These are phyloP conservation scores for Lupinus albus DNA, from an alignment of 306 rosid genomes.

Conservation along the genomic window DNA sequence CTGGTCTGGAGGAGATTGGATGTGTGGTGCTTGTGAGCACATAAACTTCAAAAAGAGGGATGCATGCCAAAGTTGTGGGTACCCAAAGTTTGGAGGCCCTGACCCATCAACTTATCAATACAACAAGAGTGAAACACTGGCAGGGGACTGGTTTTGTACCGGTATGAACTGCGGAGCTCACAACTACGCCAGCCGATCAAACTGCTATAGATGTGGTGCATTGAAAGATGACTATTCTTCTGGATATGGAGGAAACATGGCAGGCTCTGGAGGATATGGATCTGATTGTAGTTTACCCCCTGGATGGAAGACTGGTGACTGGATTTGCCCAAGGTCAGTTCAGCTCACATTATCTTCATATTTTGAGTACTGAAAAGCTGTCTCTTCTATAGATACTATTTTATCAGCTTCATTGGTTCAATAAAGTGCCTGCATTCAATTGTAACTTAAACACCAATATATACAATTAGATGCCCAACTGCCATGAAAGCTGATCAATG, in stretches of 20 bases:
- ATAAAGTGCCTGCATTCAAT: slow-evolving; percentile 24
- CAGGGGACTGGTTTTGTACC: slow-evolving; percentile 94
- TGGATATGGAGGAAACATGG: slow-evolving; percentile 50
- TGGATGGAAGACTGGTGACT: slow-evolving; percentile 97
- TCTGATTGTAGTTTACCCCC: slow-evolving; percentile 69
- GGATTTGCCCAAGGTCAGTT: slow-evolving; percentile 83
- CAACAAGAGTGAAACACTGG: slow-evolving; percentile 70
- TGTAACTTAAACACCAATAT: slow-evolving; percentile 22
- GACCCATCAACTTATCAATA: slow-evolving; percentile 72
- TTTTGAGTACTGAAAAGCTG: slow-evolving; percentile 6
- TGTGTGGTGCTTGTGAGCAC: slow-evolving; percentile 92
- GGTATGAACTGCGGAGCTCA: slow-evolving; percentile 77
- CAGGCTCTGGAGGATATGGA: slow-evolving; percentile 56
- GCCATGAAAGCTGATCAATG: slow-evolving; percentile 24
- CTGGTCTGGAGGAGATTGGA: slow-evolving; percentile 96
- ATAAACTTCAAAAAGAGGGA: slow-evolving; percentile 85
- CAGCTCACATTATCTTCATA: slow-evolving; percentile 40
- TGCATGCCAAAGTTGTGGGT: slow-evolving; percentile 75
- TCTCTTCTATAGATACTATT: slow-evolving; percentile 2
- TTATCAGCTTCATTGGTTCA: slow-evolving; percentile 3
- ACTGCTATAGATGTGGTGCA: slow-evolving; percentile 72
- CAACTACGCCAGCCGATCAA: slow-evolving; percentile 89
- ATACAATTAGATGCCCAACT: slow-evolving; percentile 19
- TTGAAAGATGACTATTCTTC: slow-evolving; percentile 55
- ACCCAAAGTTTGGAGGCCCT: slow-evolving; percentile 91